These are phyloP conservation scores for Brassica balearica DNA, from an alignment of 441 rosid genomes.

Conservation along the genomic window DNA sequence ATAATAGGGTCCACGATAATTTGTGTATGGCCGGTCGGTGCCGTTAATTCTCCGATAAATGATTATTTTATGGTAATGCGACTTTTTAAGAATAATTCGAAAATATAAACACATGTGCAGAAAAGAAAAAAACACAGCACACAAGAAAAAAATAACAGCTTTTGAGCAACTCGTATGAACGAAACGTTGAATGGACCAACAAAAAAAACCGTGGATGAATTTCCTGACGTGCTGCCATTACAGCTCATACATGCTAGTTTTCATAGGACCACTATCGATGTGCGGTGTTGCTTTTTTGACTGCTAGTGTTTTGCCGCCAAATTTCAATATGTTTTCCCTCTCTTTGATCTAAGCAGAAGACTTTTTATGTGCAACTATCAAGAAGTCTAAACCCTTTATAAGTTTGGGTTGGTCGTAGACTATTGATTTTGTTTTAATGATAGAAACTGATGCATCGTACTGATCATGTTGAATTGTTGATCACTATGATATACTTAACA, in stretches of 20 bases:
- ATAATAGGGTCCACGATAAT: constrained; percentile 32
- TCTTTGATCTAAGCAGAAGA: background rate
- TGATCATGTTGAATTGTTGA: background rate
- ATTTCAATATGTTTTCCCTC: constrained; percentile 10
- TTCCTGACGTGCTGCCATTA: constrained; percentile 6
- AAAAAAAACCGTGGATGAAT: background rate
- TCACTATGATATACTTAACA: background rate
- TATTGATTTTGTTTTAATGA: background rate
- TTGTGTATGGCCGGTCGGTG: constrained; percentile 34
- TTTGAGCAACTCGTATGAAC: constrained; percentile 4
- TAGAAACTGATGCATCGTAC: background rate
- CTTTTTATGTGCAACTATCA: background rate
- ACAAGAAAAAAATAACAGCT: background rate
- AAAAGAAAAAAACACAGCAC: background rate
- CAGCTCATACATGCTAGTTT: constrained; percentile 5
- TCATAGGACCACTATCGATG: background rate
- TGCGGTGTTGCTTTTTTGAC: background rate
- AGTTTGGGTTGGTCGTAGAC: background rate
- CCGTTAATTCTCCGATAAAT: constrained; percentile 5
- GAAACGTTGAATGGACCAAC: background rate
- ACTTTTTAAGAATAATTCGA: background rate
- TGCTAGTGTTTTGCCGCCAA: constrained; percentile 13
- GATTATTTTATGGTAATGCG: background rate
- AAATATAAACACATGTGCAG: background rate
- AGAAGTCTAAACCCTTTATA: background rate